A percentile compares a stretch with the other conserved stretches of the same genome.
These are phyloP conservation scores for Aspergillus olivimuriae DNA, from an alignment of 495 filamentous ascomycete species.

Conservation along the genomic window DNA sequence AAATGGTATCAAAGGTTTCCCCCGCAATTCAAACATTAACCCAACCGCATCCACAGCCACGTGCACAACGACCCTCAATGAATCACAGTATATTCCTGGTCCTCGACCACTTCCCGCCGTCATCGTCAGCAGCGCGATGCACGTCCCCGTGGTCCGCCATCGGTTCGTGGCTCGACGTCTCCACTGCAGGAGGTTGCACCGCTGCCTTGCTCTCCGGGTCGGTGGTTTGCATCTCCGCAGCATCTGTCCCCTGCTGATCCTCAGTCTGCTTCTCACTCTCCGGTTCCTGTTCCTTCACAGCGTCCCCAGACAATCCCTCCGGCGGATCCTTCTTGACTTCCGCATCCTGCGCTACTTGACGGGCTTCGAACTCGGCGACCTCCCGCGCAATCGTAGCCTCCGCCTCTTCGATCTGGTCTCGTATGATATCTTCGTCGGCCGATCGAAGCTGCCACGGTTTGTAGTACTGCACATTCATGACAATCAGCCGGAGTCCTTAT, in stretches of 20 bases:
- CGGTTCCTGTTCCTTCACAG: conserved; percentile 11
- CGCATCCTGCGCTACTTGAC: conserved; percentile 18
- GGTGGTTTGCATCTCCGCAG: conserved; percentile 12
- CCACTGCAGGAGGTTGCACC: conserved; percentile 6
- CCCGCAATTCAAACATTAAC: no score
- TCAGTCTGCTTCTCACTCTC: conserved; percentile 23
- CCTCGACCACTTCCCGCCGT: conserved; percentile 68
- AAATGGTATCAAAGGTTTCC: no score
- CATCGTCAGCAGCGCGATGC: conserved; percentile 48
- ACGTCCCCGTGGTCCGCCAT: conserved; percentile 21
- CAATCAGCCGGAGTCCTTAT: neutral
- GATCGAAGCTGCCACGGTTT: conserved; percentile 73
- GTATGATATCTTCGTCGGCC: conserved; percentile 56
- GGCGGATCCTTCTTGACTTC: conserved; percentile 6
- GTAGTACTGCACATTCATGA: conserved; percentile 59
- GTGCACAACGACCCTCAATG: conserved; percentile 62
- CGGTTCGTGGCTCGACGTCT: no score
- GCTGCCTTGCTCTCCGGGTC: conserved; percentile 13
- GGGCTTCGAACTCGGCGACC: conserved; percentile 42
- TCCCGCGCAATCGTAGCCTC: conserved; percentile 47
- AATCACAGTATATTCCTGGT: conserved; percentile 79
- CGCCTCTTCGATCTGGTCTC: conserved; percentile 51
- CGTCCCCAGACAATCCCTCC: conserved; percentile 4
- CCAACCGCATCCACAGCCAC: no score
- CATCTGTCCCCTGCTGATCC: conserved; percentile 13